Conservation (phyloP, 768 basidiomycete genomes). For the Naematelia aurantialba region DNA sequence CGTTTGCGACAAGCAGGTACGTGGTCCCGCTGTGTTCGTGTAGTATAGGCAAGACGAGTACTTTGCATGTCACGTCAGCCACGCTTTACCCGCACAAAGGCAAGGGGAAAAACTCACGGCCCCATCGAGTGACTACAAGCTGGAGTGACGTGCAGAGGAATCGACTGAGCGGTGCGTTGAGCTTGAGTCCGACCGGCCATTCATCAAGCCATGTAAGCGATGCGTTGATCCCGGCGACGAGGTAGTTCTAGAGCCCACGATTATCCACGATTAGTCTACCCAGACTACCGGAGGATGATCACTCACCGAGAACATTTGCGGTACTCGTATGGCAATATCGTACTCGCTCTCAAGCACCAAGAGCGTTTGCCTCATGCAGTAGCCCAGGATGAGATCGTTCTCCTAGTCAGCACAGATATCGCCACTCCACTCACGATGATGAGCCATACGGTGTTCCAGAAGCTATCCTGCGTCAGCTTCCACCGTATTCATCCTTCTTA, state of each 20-base stretch:
- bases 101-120: conserved; percentile 55
- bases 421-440: conserved; percentile 53
- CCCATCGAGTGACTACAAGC: conserved; percentile 66
- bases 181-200: conserved; percentile 94
- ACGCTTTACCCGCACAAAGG: background rate
- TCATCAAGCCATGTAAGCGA: conserved; percentile 78
- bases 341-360: conserved; percentile 65
- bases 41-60: background rate
- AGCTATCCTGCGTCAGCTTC: conserved; percentile 54
- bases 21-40: conserved; percentile 7
- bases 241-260: conserved; percentile 43
- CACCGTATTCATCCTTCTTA: background rate
- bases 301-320: conserved; percentile 53
- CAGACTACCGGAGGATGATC: no score
- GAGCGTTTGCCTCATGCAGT: conserved; percentile 58
- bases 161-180: conserved; percentile 87
- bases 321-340: conserved; percentile 54
- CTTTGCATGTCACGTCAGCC: background rate
- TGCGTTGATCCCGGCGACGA: conserved; percentile 57
- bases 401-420: conserved; percentile 8
- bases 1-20: conserved; percentile 43
- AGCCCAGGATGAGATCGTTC: conserved; percentile 84
- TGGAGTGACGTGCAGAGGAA: conserved; percentile 75
- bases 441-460: conserved; percentile 89
- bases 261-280: no score